Percentiles rank a stretch among this genome's conserved stretches.
These are phyloP conservation scores for Didymella sp. DNA, from an alignment of 2,329 filamentous ascomycete species.

Conservation along the genomic window DNA sequence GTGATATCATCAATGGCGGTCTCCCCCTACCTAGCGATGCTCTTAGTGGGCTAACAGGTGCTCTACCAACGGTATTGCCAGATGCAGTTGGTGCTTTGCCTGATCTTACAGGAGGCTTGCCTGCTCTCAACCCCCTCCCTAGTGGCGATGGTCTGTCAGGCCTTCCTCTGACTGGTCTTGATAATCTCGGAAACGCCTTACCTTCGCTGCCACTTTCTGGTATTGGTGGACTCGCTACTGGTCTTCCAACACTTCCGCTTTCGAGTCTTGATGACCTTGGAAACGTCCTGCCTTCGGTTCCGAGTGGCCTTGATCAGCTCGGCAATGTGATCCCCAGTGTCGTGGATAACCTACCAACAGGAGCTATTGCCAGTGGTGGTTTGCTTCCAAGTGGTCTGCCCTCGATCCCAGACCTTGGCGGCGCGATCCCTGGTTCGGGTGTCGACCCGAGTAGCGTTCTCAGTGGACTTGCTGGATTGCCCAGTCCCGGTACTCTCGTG, in stretches of 20 bases:
- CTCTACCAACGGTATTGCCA: too few relatives aligned
- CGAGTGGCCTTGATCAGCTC: not conserved
- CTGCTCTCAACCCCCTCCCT: not conserved
- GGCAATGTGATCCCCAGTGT: not conserved
- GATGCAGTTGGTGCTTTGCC: not conserved
- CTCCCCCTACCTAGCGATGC: too few relatives aligned
- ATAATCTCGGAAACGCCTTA: not conserved
- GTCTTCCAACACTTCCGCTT: too few relatives aligned
- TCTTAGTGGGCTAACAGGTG: too few relatives aligned
- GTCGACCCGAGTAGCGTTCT: not conserved
- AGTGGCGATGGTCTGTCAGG: too few relatives aligned
- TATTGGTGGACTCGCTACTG: too few relatives aligned
- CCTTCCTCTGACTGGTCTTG: not conserved
- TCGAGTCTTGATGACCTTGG: not conserved
- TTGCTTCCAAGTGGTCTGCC: not conserved
- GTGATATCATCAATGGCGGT: too few relatives aligned
- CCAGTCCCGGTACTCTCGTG: not conserved
- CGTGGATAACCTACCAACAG: not conserved
- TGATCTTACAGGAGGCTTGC: not conserved
- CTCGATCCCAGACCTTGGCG: not conserved
- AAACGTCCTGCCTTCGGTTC: not conserved
- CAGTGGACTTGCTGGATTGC: not conserved
- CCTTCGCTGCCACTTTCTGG: not conserved
- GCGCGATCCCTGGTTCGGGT: not conserved
- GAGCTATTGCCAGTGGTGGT: not conserved